Evolutionary conservation across 306 rosid genomes (phyloP).

Genomic region (Rosa chinensis): DNA sequence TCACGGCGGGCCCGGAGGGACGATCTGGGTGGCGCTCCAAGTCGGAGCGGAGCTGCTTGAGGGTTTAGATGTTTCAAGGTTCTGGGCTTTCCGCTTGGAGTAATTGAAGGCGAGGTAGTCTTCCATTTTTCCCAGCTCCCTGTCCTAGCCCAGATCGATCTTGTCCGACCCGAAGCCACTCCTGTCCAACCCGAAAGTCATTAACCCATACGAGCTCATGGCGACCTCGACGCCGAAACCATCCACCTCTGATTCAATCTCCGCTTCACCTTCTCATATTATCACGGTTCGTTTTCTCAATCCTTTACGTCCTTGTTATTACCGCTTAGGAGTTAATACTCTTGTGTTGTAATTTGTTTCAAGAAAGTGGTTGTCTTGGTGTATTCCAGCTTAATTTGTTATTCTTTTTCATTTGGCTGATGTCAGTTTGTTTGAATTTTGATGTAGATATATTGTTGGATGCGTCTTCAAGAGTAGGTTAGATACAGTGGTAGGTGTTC

Average conservation of each 20-base stretch:
- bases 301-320: background rate
- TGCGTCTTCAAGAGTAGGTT: conserved; percentile 28
- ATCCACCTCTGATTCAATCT: background rate
- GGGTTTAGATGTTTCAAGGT: too few species aligned
- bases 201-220: too few species aligned
- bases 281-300: conserved; percentile 11
- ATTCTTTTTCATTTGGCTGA: conserved; percentile 12
- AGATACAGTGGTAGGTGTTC: conserved; percentile 28
- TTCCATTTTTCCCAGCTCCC: too few species aligned
- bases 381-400: background rate
- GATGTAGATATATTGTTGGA: conserved; percentile 51
- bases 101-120: too few species aligned
- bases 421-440: background rate
- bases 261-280: background rate
- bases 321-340: background rate
- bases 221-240: too few species aligned
- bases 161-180: too few species aligned
- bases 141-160: too few species aligned
- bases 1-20: too few species aligned
- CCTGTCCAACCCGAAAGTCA: too few species aligned
- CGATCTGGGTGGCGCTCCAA: too few species aligned
- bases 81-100: too few species aligned
- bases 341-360: background rate
- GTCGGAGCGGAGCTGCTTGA: too few species aligned
- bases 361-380: background rate